Evolutionary conservation across 2,329 filamentous ascomycete species (phyloP), one percentile per base, ranked within the genome.

Genomic region (Aaosphaeria arxii): DNA sequence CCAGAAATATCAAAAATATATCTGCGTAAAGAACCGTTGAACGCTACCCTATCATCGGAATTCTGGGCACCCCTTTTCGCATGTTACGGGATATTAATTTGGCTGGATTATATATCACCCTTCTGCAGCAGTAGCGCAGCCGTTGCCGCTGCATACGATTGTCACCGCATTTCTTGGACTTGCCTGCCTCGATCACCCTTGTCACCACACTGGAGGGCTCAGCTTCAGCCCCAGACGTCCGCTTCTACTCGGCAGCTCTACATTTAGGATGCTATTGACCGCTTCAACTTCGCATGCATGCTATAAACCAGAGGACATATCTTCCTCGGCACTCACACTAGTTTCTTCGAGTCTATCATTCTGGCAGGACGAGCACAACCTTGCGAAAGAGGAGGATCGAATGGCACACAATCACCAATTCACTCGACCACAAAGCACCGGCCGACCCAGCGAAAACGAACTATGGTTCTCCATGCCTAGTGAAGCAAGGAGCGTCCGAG

Each of bases 261-360:
- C 50, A 54, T 57, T 58, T 61, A 61, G 59, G 54, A 64, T 67
- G 62, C 57, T 63, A 57, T 61, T 64, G 54, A 66, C 59, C 40
- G 53, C 60, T 43, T 51, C 58, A 43, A 62, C 59, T 7, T 57
- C 54, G 40, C 41, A 61, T 44, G 45, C 58, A 50, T 49, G 54
- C 40, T 58, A 58, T 55, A 60, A 62, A 44, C 52, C 47, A 42
- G 45, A 55, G 43, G 51, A 59, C n/a, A 40, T 59, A 30, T 58
- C 58, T 35, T 55, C 57, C 32, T 54, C 59, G 6, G 51, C 55
- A 31, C 52, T 52, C 39, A 52, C 52, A 33, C 50, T 61, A 39
- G 38, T 57, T 17, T 49, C 51, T 33, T 61, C 57, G 11, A 55
- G 53, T 36, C 53, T 54, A 28, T 45, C 61, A 30, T 53, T 57